Base-by-base conservation (phyloP, 257 asterid genomes). In the Salvia hispanica region DNA sequence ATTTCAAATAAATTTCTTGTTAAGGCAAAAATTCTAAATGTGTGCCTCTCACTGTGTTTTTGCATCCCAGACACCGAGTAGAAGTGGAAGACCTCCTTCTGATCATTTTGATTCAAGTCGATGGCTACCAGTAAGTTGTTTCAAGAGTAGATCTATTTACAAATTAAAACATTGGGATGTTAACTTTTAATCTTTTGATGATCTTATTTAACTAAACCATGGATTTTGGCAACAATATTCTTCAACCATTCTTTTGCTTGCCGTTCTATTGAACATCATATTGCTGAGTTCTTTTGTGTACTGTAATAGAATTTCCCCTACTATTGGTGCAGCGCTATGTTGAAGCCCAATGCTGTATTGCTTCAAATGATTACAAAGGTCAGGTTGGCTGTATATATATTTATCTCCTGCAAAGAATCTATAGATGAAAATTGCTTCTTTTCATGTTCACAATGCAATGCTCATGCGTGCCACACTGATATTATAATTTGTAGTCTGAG, bases 331-430 rank as follows among this genome's bases (percentile, higher is more conserved):
- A 93, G 97, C 90, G 92, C 40, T 94, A 91, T 77, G 89, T 81
- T 48, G 99, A 94, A 86, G 99, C 99, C 64, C 99, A 85, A 69
- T 93, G 99, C 69, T 93, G 83, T 72, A 83, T 91, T 81, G 87
- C 94, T 59, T 84, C 97, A 66, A 94, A 94, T 83, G 96, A 94
- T 78, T 91, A 91, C 79, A 91, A 83, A 90, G 99, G 99, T 93
- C 74, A 74, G 82, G 58, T 71, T 73, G 54, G 62, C 67, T 65
- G 51, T 67, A 58, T 4, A 44, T 71, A 59, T 61, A 69, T 55
- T 77, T 70, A 76, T 25, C 31, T 25, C 31, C 31, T 25, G 31
- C 2, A 25, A 25, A 25, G 31, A 25, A 25, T 25, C 31, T 25
- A 25, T 25, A 25, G 31, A 25, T 25, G 31, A 25, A 25, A 25